Percentiles rank a stretch among this genome's conserved stretches.
Conservation (phyloP, 495 filamentous ascomycete species). For the Aspergillus baeticus region DNA sequence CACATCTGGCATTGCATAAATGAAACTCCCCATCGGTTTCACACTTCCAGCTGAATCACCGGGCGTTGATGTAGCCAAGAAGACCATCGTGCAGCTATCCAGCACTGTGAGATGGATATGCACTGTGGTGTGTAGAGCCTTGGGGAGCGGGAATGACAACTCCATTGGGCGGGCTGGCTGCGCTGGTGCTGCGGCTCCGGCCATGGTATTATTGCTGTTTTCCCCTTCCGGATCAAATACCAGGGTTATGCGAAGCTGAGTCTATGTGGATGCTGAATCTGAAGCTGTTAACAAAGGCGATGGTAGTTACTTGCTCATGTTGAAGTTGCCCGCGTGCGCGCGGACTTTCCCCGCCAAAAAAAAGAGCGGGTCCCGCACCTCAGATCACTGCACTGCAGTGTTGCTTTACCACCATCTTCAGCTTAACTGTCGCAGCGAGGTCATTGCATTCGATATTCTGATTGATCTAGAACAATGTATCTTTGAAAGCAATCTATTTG, state of each 20-base stretch:
- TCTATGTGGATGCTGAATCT: background rate
- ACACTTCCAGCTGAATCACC: constrained; percentile 49
- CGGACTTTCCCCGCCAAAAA: constrained; percentile 21
- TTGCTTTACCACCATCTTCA: background rate
- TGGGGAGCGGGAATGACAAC: constrained; percentile 75
- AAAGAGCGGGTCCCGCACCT: constrained; percentile 18
- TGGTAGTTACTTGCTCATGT: background rate
- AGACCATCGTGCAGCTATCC: constrained; percentile 64
- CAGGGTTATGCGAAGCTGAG: background rate
- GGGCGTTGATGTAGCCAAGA: constrained; percentile 69
- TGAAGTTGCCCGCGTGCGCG: background rate
- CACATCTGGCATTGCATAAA: constrained; percentile 91
- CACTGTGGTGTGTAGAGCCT: constrained; percentile 71
- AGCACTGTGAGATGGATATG: constrained; percentile 74
- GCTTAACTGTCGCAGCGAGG: background rate
- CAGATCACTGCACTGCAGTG: background rate
- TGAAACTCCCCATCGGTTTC: constrained; percentile 65
- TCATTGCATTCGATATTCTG: too few species aligned
- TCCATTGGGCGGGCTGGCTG: constrained; percentile 50
- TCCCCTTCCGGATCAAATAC: background rate
- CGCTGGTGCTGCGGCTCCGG: constrained; percentile 3
- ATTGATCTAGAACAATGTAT: too few species aligned
- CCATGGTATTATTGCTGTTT: background rate
- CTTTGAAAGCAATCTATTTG: too few species aligned
- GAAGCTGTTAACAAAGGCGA: background rate